Percentiles rank a stretch among this genome's conserved stretches.
Evolutionary conservation across 140 eudicot genomes (phyloP).

Genomic region (Bidens hawaiensis): DNA sequence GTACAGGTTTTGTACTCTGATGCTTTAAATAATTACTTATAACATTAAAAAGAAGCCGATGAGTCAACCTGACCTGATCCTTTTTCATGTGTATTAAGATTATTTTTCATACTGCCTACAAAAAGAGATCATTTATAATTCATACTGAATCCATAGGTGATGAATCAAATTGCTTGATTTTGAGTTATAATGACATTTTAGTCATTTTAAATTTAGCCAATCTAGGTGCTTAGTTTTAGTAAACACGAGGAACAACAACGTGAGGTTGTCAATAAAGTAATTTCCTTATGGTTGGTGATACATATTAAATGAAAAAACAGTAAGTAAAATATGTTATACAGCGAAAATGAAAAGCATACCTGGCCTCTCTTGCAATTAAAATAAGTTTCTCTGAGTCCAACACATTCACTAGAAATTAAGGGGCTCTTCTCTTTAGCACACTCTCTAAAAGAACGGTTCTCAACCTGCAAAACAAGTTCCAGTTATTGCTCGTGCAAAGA

Average conservation of each 20-base stretch:
- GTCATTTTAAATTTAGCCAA: not conserved
- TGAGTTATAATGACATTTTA: not conserved
- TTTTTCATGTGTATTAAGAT: not conserved
- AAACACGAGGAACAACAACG: not conserved
- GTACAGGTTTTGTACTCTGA: not conserved
- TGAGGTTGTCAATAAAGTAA: not conserved
- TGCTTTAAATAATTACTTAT: not conserved
- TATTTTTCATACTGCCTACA: too few relatives aligned
- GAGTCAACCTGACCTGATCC: not conserved
- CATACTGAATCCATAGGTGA: not conserved
- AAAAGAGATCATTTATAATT: too few relatives aligned
- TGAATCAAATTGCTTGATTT: not conserved
- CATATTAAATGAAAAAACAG: not conserved
- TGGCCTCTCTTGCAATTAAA: conserved; percentile 99
- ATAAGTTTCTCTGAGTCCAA: conserved; percentile 87
- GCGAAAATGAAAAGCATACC: conserved; percentile 32
- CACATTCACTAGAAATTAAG: conserved; percentile 74
- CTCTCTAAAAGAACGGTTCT: conserved; percentile 68
- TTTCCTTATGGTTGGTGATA: not conserved
- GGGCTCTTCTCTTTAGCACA: conserved; percentile 86
- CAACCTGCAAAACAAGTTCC: conserved; percentile 45
- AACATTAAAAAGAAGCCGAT: not conserved
- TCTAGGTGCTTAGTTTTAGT: not conserved
- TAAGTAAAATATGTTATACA: not conserved
- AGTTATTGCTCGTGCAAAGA: not conserved